These are phyloP conservation scores for Wickerhamomyces rabaulensis DNA, from an alignment of 805 yeast species.

Conservation along the genomic window DNA sequence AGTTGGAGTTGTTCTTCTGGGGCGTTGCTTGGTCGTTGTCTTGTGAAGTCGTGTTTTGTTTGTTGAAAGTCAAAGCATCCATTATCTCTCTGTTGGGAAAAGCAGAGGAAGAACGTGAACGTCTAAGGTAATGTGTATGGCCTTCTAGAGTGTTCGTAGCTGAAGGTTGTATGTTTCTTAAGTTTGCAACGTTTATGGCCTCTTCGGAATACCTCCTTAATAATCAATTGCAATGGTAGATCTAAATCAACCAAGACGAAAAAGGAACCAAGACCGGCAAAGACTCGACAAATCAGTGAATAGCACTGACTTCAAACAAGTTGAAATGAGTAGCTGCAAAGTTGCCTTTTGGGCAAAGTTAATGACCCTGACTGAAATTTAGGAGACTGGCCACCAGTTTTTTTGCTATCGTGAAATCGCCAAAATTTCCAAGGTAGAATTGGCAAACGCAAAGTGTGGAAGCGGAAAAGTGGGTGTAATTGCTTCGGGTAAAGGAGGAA, in stretches of 20 bases:
- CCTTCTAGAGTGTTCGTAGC: no score
- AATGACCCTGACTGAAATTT: background rate
- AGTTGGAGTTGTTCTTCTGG: constrained; percentile 1
- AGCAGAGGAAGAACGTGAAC: background rate
- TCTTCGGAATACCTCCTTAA: background rate
- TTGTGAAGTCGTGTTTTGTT: constrained; percentile 1
- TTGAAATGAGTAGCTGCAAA: no score
- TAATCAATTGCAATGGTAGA: background rate
- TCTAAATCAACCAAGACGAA: background rate
- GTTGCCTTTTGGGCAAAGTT: no score
- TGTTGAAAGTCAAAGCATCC: constrained; percentile 1
- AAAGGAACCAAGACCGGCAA: background rate
- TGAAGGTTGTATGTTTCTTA: no score
- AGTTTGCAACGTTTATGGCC: background rate
- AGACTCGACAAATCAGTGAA: no score
- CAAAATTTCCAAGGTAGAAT: background rate
- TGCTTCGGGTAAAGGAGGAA: no score
- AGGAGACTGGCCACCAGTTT: background rate
- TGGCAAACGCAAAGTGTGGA: background rate
- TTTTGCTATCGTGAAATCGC: background rate
- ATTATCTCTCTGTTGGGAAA: background rate
- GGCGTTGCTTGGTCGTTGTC: background rate
- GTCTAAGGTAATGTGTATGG: no score
- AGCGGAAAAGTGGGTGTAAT: no score
- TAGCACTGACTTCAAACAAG: no score